Percentiles rank a stretch among this genome's conserved stretches.
Conservation (phyloP, 192 early-diverging fungal genomes). For the Umbelopsis sp. region DNA sequence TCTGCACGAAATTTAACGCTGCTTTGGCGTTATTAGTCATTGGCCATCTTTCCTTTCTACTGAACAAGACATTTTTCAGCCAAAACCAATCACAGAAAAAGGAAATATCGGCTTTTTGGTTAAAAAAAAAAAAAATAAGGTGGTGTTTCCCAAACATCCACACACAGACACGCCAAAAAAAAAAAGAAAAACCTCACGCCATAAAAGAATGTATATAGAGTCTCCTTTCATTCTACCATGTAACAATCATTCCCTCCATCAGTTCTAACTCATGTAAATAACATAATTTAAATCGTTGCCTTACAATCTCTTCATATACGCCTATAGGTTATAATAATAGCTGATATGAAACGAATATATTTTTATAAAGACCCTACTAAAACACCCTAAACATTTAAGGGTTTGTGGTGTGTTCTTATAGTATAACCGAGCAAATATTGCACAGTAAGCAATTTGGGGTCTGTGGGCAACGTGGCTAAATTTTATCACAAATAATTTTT, state of each 20-base stretch:
- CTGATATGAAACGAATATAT: too few species aligned
- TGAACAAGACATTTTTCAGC: too few species aligned
- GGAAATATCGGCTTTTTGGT: not conserved
- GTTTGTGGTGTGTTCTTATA: too few species aligned
- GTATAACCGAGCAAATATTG: too few species aligned
- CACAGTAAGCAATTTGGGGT: too few species aligned
- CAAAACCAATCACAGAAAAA: not conserved
- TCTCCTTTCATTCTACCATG: not conserved
- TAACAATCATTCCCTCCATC: too few species aligned
- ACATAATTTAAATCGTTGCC: not conserved
- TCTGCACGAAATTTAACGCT: constrained; percentile 20
- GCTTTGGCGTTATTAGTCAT: not conserved
- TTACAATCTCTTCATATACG: not conserved
- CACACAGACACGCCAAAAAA: not conserved
- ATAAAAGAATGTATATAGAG: not conserved
- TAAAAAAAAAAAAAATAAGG: not conserved
- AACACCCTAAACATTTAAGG: too few species aligned
- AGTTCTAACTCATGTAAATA: constrained; percentile 7
- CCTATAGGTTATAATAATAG: too few species aligned
- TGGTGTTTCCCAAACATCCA: not conserved
- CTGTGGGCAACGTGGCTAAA: not conserved
- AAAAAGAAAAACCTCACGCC: not conserved
- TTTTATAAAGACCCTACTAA: too few species aligned
- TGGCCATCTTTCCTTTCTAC: not conserved
- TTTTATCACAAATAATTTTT: not conserved